These are phyloP conservation scores for Sphenostylis stenocarpa DNA, from an alignment of 306 rosid genomes.

Conservation along the genomic window DNA sequence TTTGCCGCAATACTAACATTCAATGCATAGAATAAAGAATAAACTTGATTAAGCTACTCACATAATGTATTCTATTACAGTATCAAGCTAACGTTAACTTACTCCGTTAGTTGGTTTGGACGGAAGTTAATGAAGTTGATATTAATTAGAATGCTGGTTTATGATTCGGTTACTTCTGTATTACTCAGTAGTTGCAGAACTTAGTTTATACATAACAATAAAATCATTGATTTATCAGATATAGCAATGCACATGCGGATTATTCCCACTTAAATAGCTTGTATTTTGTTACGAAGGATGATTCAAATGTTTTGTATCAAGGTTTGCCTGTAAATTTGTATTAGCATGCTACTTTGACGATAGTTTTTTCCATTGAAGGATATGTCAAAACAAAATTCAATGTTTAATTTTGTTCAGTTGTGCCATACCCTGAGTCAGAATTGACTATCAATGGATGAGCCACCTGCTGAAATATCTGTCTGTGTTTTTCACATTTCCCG, in stretches of 20 bases:
- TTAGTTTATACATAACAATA: neutral
- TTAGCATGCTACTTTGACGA: neutral
- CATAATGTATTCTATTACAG: neutral
- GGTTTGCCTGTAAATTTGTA: neutral
- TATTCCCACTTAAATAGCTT: neutral
- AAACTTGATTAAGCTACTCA: constrained; percentile 14
- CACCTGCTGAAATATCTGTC: neutral
- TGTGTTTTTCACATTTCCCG: neutral
- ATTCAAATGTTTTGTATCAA: neutral
- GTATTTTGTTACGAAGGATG: neutral
- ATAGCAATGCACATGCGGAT: neutral
- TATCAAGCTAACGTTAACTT: neutral
- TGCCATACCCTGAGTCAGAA: neutral
- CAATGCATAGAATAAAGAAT: neutral
- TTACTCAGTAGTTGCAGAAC: neutral
- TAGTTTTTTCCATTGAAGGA: no score
- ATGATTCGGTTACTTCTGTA: neutral
- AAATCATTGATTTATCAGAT: neutral
- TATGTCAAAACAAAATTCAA: neutral
- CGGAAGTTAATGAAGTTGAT: neutral
- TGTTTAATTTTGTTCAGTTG: neutral
- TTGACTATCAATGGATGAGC: neutral
- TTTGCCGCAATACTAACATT: neutral
- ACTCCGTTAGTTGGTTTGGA: neutral
- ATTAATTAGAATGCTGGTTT: neutral